Evolutionary conservation across 2,329 filamentous ascomycete genomes (phyloP), one percentile per base, ranked within the genome.

Genomic region (Talaromyces atroroseus): DNA sequence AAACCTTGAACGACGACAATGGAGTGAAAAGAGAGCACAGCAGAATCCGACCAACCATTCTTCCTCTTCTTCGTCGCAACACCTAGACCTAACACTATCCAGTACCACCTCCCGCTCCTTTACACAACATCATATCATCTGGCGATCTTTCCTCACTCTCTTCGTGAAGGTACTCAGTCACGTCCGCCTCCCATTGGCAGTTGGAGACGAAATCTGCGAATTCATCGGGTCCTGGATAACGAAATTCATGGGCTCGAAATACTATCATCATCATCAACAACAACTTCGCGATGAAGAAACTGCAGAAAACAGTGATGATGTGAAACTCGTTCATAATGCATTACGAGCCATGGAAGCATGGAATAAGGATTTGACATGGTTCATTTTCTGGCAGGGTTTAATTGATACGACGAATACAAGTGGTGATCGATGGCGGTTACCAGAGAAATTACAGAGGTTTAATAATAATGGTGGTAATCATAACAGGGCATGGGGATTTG

Each of bases 301-400:
- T 8, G 7, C 7, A 11, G 34, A 8, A 14, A 8, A 14, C 26
- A 44, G 49, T 11, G 51, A 49, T 32, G 55, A 55, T 20, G 32
- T 66, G 18, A 52, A 63, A 11, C 61, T 63, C 1, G 63, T 73
- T 12, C 62, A 71, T 10, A 52, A 59, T 11, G 68, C 67, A 1
- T 68, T 75, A 47, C 62, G 61, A 10, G 69, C 73, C 1, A 75
- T 76, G 73, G 67, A 73, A 59, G 65, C 64, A 10, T 75, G 71
- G 71, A 75, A 75, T 58, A 59, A 64, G 10, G 73, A 75, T 61
- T 52, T 75, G 29, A 69, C 73, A 0, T 76, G 73, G 73, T 71
- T 74, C 53, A 61, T 74, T 5, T 75, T 75, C 50, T 61, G 62
- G 52, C 61, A 62, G 23, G 61, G 68, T 18, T 4, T 42, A n/a